Conservation (phyloP, 768 basidiomycete species). For the Amanita thiersii region DNA sequence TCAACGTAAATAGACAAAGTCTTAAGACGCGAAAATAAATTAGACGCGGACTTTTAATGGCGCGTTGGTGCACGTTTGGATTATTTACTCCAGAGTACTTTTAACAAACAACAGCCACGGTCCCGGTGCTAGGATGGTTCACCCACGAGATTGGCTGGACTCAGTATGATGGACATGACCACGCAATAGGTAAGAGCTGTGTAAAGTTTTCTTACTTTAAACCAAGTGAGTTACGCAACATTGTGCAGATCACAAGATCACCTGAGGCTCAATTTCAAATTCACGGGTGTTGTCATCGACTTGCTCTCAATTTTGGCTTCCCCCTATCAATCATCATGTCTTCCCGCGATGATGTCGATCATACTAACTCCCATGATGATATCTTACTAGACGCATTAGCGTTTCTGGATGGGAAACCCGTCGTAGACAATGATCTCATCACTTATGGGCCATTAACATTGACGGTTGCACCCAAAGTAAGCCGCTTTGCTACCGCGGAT, state of each 20-base stretch:
- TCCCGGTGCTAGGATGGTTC: not conserved
- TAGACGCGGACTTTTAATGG: not conserved
- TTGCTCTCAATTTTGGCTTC: not conserved
- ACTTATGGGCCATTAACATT: slow-evolving; percentile 46
- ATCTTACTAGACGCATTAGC: slow-evolving; percentile 44
- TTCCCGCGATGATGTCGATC: not conserved
- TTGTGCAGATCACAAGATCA: too few relatives aligned
- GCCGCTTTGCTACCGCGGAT: slow-evolving; percentile 8
- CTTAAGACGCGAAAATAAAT: not conserved
- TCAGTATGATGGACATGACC: too few relatives aligned
- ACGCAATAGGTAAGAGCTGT: too few relatives aligned
- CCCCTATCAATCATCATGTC: not conserved
- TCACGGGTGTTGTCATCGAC: not conserved
- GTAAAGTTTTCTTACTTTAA: too few relatives aligned
- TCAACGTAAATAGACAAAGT: not conserved
- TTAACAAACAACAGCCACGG: slow-evolving; percentile 4
- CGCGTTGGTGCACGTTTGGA: not conserved
- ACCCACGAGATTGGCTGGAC: slow-evolving; percentile 9
- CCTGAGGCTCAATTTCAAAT: not conserved
- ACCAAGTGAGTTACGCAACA: too few relatives aligned
- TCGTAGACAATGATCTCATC: slow-evolving; percentile 35
- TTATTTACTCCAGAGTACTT: not conserved
- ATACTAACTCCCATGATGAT: slow-evolving; percentile 23
- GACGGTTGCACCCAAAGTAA: slow-evolving; percentile 53
- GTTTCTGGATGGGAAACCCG: slow-evolving; percentile 38